Evolutionary conservation across 1,284 basidiomycete genomes (phyloP).

Genomic region (Tetrapyrgos nigripes): DNA sequence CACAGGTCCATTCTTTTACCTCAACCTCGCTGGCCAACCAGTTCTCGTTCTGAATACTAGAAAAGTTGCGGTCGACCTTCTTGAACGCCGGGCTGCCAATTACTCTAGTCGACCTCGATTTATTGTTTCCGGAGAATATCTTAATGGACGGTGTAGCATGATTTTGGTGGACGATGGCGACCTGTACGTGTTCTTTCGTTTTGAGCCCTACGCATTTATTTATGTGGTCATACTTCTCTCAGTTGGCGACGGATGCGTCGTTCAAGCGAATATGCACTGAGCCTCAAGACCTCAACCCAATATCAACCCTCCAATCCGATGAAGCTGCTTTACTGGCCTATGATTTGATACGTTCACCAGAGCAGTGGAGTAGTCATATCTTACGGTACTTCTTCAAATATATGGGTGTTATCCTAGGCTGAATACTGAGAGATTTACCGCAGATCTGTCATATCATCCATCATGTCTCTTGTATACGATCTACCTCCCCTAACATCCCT

Average conservation of each 20-base stretch:
- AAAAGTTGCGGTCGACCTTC: slow-evolving; percentile 11
- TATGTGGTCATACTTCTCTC: not conserved
- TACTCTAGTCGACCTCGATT: slow-evolving; percentile 12
- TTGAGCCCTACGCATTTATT: too few species aligned
- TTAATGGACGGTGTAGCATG: not conserved
- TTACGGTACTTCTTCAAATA: not conserved
- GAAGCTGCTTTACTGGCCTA: slow-evolving; percentile 10
- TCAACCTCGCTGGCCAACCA: slow-evolving; percentile 10
- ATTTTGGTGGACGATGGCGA: slow-evolving; percentile 6
- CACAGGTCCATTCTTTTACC: slow-evolving; percentile 13
- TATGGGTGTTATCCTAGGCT: not conserved
- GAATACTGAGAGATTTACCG: too few species aligned
- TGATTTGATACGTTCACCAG: not conserved
- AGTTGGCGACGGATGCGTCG: slow-evolving; percentile 14
- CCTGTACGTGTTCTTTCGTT: not conserved
- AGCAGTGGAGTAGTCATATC: not conserved
- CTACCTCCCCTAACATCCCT: not conserved
- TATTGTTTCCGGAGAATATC: slow-evolving; percentile 9
- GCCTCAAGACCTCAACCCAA: slow-evolving; percentile 1
- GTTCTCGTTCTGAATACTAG: slow-evolving; percentile 15
- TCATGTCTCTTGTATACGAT: not conserved
- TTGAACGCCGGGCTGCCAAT: slow-evolving; percentile 15
- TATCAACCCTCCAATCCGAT: slow-evolving; percentile 10
- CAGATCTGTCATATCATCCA: not conserved
- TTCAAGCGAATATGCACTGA: slow-evolving; percentile 8